A percentile compares a stretch with the other conserved stretches of the same genome.
These are phyloP conservation scores for Colletotrichum theobromicola DNA, from an alignment of 2,329 filamentous ascomycete genomes.

Conservation along the genomic window DNA sequence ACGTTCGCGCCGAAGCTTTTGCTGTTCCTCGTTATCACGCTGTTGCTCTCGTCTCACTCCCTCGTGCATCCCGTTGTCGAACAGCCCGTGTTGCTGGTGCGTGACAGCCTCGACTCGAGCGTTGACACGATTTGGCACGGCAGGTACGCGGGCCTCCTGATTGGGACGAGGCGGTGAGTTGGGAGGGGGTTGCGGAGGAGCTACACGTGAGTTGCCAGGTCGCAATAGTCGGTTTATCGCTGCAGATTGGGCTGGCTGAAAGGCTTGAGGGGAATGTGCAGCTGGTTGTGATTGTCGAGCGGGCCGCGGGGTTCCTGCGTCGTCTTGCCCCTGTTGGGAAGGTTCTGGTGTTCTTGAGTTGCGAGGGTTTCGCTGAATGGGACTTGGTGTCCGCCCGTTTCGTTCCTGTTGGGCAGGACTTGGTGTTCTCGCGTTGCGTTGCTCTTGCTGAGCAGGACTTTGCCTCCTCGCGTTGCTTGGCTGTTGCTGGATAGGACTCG, in stretches of 20 bases:
- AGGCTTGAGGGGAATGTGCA: neutral
- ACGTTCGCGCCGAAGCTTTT: slow-evolving; percentile 3
- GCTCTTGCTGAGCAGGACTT: neutral
- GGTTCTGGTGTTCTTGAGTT: neutral
- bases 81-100: neutral
- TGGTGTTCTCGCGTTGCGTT: neutral
- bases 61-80: neutral
- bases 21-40: neutral
- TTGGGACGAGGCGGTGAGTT: neutral
- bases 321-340: neutral
- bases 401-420: neutral
- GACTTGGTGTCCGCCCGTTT: neutral
- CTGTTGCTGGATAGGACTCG: neutral
- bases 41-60: neutral
- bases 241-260: neutral
- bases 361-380: neutral
- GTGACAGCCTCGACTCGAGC: neutral
- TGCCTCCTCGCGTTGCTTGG: neutral
- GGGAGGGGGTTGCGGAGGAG: neutral
- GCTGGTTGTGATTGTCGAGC: neutral
- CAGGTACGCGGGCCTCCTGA: neutral
- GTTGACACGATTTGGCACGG: neutral
- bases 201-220: neutral
- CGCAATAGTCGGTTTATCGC: neutral
- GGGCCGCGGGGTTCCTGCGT: neutral